Evolutionary conservation across 208 protist genomes (phyloP).

Genomic region (Trichomonas tenax): DNA sequence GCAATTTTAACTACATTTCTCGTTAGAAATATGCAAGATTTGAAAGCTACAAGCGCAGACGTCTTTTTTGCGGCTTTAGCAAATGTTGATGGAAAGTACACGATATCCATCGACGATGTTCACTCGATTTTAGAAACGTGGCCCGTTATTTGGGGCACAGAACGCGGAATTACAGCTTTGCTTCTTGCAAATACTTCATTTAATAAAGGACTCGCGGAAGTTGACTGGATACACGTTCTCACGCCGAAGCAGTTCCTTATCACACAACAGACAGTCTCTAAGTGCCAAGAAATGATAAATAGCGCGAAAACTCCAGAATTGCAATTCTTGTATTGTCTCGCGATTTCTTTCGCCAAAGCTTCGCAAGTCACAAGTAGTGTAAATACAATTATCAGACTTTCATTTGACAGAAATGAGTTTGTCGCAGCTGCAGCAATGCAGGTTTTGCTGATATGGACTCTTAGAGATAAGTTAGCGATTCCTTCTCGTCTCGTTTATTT

Average conservation of each 20-base stretch:
- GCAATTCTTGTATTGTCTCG: background rate
- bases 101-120: background rate
- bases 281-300: background rate
- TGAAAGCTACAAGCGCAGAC: background rate
- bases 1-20: background rate
- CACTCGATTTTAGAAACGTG: background rate
- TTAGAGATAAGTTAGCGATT: background rate
- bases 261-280: background rate
- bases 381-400: background rate
- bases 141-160: background rate
- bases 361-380: background rate
- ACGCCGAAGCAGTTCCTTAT: background rate
- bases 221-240: background rate
- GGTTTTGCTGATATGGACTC: background rate
- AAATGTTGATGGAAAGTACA: background rate
- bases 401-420: background rate
- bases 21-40: background rate
- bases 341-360: background rate
- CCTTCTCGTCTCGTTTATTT: background rate
- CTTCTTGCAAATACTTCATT: background rate
- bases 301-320: background rate
- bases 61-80: background rate
- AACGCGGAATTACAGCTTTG: background rate
- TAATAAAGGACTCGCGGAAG: background rate
- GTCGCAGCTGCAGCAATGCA: background rate